These are phyloP conservation scores for Capsaspora owczarzaki DNA, from an alignment of 78 protist species.

Conservation along the genomic window DNA sequence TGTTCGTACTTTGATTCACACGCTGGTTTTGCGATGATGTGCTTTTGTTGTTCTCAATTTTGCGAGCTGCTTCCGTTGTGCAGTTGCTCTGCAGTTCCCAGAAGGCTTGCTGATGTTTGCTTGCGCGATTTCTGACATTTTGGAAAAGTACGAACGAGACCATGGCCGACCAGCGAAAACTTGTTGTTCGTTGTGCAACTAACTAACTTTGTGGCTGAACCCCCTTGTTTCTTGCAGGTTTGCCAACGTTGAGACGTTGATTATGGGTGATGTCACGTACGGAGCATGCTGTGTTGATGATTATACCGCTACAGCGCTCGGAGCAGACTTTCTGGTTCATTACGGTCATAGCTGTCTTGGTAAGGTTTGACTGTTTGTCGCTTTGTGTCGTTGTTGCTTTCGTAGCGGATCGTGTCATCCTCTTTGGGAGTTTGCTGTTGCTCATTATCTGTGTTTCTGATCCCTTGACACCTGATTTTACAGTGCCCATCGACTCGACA, in stretches of 20 bases:
- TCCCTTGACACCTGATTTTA: background rate
- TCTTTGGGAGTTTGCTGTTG: too few relatives aligned
- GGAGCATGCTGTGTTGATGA: slow-evolving; percentile 99
- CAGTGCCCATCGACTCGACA: slow-evolving; percentile 59
- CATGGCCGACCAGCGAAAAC: background rate
- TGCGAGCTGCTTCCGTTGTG: background rate
- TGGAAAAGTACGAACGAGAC: slow-evolving; percentile 35
- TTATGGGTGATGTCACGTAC: slow-evolving; percentile 97
- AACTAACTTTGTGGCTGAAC: background rate
- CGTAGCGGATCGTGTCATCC: too few relatives aligned
- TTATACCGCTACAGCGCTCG: slow-evolving; percentile 83
- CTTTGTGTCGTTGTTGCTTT: too few relatives aligned
- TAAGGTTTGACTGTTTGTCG: too few relatives aligned
- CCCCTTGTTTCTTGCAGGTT: slow-evolving; percentile 15
- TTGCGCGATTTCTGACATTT: slow-evolving; percentile 79
- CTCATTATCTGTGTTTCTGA: too few relatives aligned
- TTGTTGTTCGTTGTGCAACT: background rate
- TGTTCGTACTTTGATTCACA: background rate
- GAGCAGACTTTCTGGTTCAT: slow-evolving; percentile 90
- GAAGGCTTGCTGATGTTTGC: slow-evolving; percentile 93
- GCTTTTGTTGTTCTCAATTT: background rate
- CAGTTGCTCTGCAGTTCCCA: slow-evolving; percentile 95
- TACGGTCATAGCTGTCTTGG: slow-evolving; percentile 93
- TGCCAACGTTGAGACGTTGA: slow-evolving; percentile 51
- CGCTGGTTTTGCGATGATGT: background rate